Evolutionary conservation across 192 early-diverging fungal genomes (phyloP).

Genomic region (Entomortierella parvispora): DNA sequence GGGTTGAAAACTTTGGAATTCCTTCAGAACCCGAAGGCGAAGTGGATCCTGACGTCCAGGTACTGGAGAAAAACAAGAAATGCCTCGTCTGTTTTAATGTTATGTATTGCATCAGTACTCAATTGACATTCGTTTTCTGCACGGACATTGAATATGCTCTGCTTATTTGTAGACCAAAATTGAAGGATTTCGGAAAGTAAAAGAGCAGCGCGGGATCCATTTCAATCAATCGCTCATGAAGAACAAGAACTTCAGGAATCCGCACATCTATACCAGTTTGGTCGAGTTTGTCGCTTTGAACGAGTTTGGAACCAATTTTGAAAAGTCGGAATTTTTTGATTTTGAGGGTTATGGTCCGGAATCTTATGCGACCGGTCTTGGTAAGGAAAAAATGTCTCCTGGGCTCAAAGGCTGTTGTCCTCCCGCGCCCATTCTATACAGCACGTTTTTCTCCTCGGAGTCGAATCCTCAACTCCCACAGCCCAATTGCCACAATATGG

Average conservation of each 20-base stretch:
- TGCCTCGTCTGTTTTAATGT: not conserved
- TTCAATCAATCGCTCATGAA: slow-evolving; percentile 85
- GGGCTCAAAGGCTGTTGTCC: not conserved
- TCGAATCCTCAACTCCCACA: no score
- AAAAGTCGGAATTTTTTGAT: slow-evolving; percentile 70
- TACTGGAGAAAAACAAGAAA: slow-evolving; percentile 27
- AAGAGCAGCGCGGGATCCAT: slow-evolving; percentile 67
- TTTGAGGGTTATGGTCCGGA: slow-evolving; percentile 71
- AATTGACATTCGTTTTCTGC: no score
- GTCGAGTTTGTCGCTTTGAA: slow-evolving; percentile 86
- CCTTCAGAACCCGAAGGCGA: slow-evolving; percentile 63
- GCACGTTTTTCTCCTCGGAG: no score
- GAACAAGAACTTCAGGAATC: slow-evolving; percentile 93
- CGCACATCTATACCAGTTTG: slow-evolving; percentile 88
- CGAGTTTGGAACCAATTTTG: slow-evolving; percentile 85
- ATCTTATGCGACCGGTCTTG: slow-evolving; percentile 68
- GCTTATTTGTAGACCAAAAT: slow-evolving; percentile 85
- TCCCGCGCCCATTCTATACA: no score
- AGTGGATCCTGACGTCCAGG: slow-evolving; percentile 71
- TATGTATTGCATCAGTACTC: not conserved
- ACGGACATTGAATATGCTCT: no score
- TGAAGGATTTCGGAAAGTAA: slow-evolving; percentile 74
- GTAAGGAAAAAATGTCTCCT: slow-evolving; percentile 46
- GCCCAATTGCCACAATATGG: no score
- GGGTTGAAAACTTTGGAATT: slow-evolving; percentile 67